Percentiles rank a stretch among this genome's conserved stretches.
phyloP scores from a whole-genome alignment of 2,329 filamentous ascomycete species.

The Diaporthe australafricana region DNA sequence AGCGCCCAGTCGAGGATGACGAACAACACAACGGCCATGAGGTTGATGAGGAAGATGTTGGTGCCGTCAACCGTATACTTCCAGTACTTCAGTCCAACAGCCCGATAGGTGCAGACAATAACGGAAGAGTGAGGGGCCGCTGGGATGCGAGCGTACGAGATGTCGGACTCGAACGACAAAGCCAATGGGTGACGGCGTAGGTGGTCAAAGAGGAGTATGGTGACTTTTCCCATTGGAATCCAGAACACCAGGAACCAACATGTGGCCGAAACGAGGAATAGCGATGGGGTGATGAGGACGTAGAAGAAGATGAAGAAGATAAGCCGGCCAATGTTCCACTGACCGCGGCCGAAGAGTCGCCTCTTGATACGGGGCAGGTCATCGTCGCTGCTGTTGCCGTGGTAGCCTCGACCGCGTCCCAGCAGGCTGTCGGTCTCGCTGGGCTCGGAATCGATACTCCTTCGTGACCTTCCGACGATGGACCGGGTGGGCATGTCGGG shows the following conservation, averaged over 20 bases:
- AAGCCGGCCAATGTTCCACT: constrained; percentile 95
- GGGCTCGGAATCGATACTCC: constrained; percentile 85
- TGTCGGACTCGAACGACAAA: constrained; percentile 91
- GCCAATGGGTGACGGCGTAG: constrained; percentile 92
- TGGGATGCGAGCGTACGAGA: constrained; percentile 76
- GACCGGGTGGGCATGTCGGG: constrained; percentile 78
- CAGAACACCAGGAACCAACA: constrained; percentile 98
- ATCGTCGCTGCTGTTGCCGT: constrained; percentile 51
- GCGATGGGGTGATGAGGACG: constrained; percentile 85
- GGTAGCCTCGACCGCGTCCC: constrained; percentile 68
- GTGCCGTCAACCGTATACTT: constrained; percentile 99
- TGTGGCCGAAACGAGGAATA: constrained; percentile 86
- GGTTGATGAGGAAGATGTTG: constrained; percentile 98
- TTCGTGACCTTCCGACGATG: constrained; percentile 85
- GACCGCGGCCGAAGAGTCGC: constrained; percentile 90
- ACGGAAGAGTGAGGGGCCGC: constrained; percentile 85
- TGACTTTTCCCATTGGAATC: constrained; percentile 98
- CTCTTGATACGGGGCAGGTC: constrained; percentile 71
- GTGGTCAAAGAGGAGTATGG: constrained; percentile 89
- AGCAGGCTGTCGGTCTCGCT: constrained; percentile 93
- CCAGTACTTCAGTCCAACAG: constrained; percentile 95
- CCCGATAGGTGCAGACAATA: constrained; percentile 94
- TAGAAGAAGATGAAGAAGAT: constrained; percentile 98
- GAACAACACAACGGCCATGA: constrained; percentile 93
- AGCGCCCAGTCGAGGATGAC: constrained; percentile 94